phyloP scores from a whole-genome alignment of 2,329 filamentous ascomycete species.

The Catunica adiposa region DNA sequence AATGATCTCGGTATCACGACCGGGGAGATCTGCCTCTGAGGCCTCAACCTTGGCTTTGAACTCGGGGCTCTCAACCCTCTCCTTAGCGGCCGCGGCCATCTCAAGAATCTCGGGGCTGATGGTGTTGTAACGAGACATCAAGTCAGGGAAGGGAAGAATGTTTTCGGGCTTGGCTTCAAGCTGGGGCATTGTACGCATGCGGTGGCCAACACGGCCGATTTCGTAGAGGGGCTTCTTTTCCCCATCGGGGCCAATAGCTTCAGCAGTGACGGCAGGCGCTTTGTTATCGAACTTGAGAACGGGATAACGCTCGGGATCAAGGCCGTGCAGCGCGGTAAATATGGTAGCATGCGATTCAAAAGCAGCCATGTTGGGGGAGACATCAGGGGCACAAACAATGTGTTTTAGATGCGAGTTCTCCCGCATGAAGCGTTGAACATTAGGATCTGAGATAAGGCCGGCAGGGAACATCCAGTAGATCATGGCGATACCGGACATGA shows the following conservation, averaged over 20 bases:
- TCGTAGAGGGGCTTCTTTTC: constrained; percentile 19
- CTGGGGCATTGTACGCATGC: constrained; percentile 31
- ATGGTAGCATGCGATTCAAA: constrained; percentile 51
- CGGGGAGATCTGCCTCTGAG: constrained; percentile 48
- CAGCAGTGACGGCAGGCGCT: constrained; percentile 16
- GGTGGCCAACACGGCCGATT: constrained; percentile 28
- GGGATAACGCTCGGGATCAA: constrained; percentile 60
- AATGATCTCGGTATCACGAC: constrained; percentile 64
- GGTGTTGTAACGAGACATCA: constrained; percentile 30
- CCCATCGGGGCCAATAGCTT: not conserved
- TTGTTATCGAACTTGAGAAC: constrained; percentile 49
- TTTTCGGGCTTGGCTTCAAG: constrained; percentile 30
- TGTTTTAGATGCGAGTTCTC: constrained; percentile 48
- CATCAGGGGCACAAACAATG: constrained; percentile 58
- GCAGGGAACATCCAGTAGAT: constrained; percentile 72
- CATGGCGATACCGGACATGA: constrained; percentile 48
- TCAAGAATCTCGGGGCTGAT: constrained; percentile 29
- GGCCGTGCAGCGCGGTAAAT: constrained; percentile 48
- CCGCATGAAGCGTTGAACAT: constrained; percentile 53
- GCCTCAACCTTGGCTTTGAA: constrained; percentile 34
- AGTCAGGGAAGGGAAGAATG: constrained; percentile 27
- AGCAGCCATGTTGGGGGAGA: constrained; percentile 57
- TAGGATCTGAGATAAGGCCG: constrained; percentile 44
- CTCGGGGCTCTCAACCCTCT: constrained; percentile 25
- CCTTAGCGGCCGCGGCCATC: constrained; percentile 34